Percentiles rank a stretch among this genome's conserved stretches.
Conservation (phyloP, 495 filamentous ascomycete species). For the Staphylotrichum longicolle region DNA sequence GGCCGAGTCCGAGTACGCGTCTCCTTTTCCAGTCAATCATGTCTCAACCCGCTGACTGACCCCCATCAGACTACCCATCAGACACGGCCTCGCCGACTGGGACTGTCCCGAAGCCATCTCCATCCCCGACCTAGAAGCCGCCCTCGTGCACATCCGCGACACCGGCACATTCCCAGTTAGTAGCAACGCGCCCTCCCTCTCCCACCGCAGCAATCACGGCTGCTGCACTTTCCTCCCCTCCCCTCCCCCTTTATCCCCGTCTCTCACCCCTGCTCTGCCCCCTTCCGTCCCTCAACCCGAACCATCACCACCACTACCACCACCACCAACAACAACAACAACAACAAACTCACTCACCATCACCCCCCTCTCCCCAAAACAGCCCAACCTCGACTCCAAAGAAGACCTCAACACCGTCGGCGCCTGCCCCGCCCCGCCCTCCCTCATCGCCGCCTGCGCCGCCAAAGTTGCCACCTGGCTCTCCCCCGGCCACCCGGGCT, state of each 20-base stretch:
- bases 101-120: constrained; percentile 77
- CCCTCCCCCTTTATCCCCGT: constrained; percentile 1
- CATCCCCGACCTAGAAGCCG: constrained; percentile 57
- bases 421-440: constrained; percentile 43
- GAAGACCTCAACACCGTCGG: constrained; percentile 72
- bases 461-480: constrained; percentile 45
- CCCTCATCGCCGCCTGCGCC: constrained; percentile 40
- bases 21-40: background rate
- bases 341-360: constrained; percentile 16
- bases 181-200: constrained; percentile 18
- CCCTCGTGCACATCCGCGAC: constrained; percentile 61
- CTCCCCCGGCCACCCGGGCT: constrained; percentile 34
- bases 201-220: constrained; percentile 28
- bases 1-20: constrained; percentile 62
- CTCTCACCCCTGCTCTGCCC: background rate
- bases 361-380: constrained; percentile 22
- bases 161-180: constrained; percentile 63
- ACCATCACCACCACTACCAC: constrained; percentile 27
- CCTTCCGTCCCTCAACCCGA: background rate
- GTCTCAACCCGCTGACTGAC: constrained; percentile 1
- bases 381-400: constrained; percentile 62
- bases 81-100: constrained; percentile 72
- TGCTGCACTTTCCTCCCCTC: constrained; percentile 1
- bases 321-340: constrained; percentile 12
- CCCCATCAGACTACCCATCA: constrained; percentile 44